Evolutionary conservation across 169 alveolate genomes (phyloP), one percentile per base, ranked within the genome.

Genomic region (Plasmodium adleri): DNA sequence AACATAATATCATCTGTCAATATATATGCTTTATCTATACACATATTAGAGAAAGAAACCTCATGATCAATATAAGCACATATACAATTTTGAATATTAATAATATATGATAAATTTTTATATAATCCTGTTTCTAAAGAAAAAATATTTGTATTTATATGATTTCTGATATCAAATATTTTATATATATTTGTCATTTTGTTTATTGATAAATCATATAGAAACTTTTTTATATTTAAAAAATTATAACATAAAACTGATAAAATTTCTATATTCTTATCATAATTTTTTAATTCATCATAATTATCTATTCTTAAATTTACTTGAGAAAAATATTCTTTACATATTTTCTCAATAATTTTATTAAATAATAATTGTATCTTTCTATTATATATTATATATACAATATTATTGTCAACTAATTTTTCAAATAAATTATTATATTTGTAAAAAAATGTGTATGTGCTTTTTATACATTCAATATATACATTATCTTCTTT

Each of bases 1-100:
- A 83, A 7, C 91, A 83, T 83, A 54, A 83, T 83, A 28, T 83
- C 91, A 43, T 83, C 91, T 12, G 80, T 83, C 24, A 83, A 70
- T 32, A 83, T 73, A 39, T 54, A 83, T 20, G 91, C 91, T 58
- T 83, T 83, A 50, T 83, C 67, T n/a, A 83, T 49, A 26, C 91
- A 83, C 45, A 68, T 80, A 49, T 49, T 83, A 4, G 71, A 54
- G 39, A 83, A 83, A 8, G 71, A 2, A 28, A 70, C 24, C 17
- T 83, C 91, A 56, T 83, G 56, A 58, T 83, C 86, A 15, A 83
- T 83, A 5, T 83, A 83, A 1, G 86, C 13, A 63, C 91, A 83
- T 54, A 83, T 26, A 60, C 67, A 52, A 45, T 83, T 58, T 56
- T 83, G 91, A 22, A 83, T 83, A 15, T 58, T 39, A 22, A 59